These are phyloP conservation scores for Blastocystis hominis DNA, from an alignment of 352 stramenopile species.

Conservation along the genomic window DNA sequence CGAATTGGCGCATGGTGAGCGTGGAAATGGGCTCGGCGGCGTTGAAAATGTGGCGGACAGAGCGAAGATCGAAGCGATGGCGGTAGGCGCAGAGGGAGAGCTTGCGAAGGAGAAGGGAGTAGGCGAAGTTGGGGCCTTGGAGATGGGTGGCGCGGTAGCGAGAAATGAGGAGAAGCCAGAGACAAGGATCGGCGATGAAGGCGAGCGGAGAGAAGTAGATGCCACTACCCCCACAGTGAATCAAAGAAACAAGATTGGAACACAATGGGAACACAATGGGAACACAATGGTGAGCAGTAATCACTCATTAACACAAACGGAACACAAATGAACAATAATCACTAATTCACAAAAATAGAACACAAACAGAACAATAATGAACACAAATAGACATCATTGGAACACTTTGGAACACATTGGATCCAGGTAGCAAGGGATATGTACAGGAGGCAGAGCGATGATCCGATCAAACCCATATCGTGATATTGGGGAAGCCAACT, in stretches of 20 bases:
- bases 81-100: background rate
- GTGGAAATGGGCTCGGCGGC: conserved; percentile 88
- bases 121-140: conserved; percentile 95
- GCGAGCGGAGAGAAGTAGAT: conserved; percentile 93
- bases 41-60: conserved; percentile 90
- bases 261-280: too few species aligned
- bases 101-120: conserved; percentile 77
- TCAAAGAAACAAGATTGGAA: background rate
- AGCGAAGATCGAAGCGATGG: conserved; percentile 75
- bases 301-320: too few species aligned
- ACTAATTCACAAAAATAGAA: background rate
- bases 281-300: too few species aligned
- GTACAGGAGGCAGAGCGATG: conserved; percentile 63
- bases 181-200: conserved; percentile 85
- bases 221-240: conserved; percentile 80
- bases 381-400: too few species aligned
- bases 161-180: conserved; percentile 86
- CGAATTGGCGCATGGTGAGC: conserved; percentile 74
- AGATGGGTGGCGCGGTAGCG: conserved; percentile 80
- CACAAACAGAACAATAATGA: background rate
- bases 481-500: conserved; percentile 96
- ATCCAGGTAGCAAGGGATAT: background rate
- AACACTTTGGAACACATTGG: too few species aligned
- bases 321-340: too few species aligned
- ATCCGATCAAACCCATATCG: conserved; percentile 98